These are phyloP conservation scores for Aphanomyces invadans DNA, from an alignment of 352 stramenopile species.

Conservation along the genomic window DNA sequence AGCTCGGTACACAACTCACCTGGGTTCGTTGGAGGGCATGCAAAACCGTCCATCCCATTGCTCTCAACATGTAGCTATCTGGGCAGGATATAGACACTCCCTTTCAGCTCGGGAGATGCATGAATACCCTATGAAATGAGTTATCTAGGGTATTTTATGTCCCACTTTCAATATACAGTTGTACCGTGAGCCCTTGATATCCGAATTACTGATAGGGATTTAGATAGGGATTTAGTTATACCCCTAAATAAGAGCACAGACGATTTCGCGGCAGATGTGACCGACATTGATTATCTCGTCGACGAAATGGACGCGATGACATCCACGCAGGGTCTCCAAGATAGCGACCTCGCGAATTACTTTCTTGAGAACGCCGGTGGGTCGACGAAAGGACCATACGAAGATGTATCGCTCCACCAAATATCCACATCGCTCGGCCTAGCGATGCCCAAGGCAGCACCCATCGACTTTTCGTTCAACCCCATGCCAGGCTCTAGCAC, in stretches of 20 bases:
- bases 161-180: no score
- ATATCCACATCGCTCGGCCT: constrained; percentile 23
- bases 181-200: no score
- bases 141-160: no score
- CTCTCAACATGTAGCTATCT: no score
- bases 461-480: not conserved
- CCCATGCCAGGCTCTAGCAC: not conserved
- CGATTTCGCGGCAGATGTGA: not conserved
- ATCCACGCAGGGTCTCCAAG: constrained; percentile 27
- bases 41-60: no score
- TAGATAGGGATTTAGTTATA: not conserved
- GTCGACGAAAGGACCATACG: constrained; percentile 41
- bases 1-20: no score
- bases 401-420: constrained; percentile 30
- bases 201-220: no score
- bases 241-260: not conserved
- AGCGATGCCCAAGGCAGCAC: not conserved
- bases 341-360: constrained; percentile 82
- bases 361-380: constrained; percentile 36
- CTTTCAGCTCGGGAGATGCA: no score
- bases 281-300: not conserved
- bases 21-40: no score
- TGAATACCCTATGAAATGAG: no score
- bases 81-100: no score
- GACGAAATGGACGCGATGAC: not conserved